Evolutionary conservation across 768 basidiomycete species (phyloP).

Genomic region (Termitomyces sp.): DNA sequence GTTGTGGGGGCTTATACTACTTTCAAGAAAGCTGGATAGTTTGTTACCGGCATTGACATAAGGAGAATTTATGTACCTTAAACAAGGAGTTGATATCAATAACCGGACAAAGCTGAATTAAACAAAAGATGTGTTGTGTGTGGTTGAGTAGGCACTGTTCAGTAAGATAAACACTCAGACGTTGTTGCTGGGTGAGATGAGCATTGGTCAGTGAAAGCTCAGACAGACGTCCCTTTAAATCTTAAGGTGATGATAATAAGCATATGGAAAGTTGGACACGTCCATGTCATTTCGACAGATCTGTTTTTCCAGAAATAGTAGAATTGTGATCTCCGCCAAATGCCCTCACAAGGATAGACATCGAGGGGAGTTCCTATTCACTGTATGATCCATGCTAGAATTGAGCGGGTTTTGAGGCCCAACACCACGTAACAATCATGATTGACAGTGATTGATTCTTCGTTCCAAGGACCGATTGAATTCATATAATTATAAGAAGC

Average conservation of each 20-base stretch:
- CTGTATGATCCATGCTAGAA: background rate
- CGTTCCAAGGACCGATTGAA: background rate
- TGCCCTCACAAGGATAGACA: background rate
- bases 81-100: background rate
- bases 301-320: background rate
- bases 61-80: background rate
- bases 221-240: background rate
- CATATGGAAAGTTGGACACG: background rate
- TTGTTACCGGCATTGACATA: background rate
- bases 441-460: background rate
- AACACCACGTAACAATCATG: background rate
- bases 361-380: background rate
- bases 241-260: background rate
- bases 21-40: background rate
- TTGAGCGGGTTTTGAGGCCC: background rate
- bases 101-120: too few relatives aligned
- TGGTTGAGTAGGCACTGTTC: conserved; percentile 8
- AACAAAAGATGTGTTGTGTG: background rate
- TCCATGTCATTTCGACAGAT: background rate
- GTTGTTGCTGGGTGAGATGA: background rate
- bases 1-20: too few relatives aligned
- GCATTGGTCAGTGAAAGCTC: background rate
- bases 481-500: too few relatives aligned
- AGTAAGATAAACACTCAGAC: background rate
- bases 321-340: background rate